A percentile compares a stretch with the other conserved stretches of the same genome.
These are phyloP conservation scores for Lachnellula willkommii DNA, from an alignment of 2,329 filamentous ascomycete species.

Conservation along the genomic window DNA sequence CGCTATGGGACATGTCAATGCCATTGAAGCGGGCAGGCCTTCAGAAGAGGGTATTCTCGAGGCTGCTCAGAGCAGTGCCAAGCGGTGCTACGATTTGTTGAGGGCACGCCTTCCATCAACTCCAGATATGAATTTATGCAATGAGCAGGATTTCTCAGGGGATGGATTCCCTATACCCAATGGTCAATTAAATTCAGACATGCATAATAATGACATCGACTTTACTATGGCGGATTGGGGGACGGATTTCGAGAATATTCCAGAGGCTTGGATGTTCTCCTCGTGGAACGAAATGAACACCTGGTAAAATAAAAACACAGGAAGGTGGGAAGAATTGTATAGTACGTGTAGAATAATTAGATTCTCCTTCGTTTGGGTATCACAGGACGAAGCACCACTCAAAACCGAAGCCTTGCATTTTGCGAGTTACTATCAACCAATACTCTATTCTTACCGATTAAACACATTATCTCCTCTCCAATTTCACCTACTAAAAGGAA, in stretches of 20 bases:
- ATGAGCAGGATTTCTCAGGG: neutral
- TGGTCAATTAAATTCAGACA: neutral
- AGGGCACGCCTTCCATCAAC: neutral
- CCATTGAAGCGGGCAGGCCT: slow-evolving; percentile 13
- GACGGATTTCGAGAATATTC: slow-evolving; percentile 11
- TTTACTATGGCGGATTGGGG: slow-evolving; percentile 11
- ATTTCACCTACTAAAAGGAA: neutral
- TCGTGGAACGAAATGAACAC: slow-evolving; percentile 1
- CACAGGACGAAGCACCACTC: neutral
- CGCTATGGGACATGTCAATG: slow-evolving; percentile 37
- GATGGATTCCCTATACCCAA: neutral
- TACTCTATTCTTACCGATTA: neutral
- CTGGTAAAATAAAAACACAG: neutral
- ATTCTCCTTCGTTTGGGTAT: neutral
- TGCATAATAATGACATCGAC: neutral
- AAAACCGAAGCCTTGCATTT: too few species aligned
- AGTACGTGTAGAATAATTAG: neutral
- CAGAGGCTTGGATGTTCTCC: slow-evolving; percentile 8
- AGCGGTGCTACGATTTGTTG: slow-evolving; percentile 17
- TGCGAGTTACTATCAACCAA: too few species aligned
- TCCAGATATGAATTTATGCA: neutral
- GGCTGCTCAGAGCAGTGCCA: slow-evolving; percentile 16
- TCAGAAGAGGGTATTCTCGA: slow-evolving; percentile 12
- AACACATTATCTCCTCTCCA: neutral
- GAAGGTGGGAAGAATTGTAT: neutral